Conservation (phyloP, 2,329 filamentous ascomycete species). For the Paradendryphiella salina region DNA sequence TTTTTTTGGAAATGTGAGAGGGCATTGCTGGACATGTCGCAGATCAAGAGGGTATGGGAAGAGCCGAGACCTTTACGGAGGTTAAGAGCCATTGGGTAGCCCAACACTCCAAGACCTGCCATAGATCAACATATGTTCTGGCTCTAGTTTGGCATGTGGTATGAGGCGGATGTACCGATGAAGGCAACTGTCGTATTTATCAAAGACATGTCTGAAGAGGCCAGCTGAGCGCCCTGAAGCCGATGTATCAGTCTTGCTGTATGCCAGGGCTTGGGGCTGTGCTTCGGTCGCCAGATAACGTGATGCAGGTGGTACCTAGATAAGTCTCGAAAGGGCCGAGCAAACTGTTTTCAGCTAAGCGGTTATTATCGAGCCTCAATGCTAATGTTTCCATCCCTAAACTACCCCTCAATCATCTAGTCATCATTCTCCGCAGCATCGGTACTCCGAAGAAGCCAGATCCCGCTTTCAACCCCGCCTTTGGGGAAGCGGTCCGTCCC, state of each 20-base stretch:
- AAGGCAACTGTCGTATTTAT: conserved; percentile 31
- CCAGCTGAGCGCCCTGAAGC: no score
- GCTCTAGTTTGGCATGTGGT: not conserved
- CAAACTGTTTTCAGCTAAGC: not conserved
- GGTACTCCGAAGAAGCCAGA: not conserved
- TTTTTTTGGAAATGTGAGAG: conserved; percentile 47
- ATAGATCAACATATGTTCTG: conserved; percentile 1
- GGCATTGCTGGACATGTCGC: conserved; percentile 47
- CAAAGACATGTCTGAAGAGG: conserved; percentile 16
- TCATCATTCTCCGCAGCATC: not conserved
- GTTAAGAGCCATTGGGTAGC: conserved; percentile 50
- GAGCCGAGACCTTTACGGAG: conserved; percentile 44
- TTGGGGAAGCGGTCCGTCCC: conserved; percentile 9
- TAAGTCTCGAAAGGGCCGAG: not conserved
- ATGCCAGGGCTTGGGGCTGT: no score
- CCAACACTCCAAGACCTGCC: conserved; percentile 49
- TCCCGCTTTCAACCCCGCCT: conserved; percentile 12
- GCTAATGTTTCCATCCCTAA: no score
- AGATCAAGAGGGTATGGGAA: conserved; percentile 42
- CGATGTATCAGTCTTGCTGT: no score
- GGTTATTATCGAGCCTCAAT: no score
- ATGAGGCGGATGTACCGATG: conserved; percentile 19
- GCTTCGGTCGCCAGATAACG: no score
- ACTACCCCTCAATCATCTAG: not conserved
- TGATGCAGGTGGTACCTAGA: no score